A percentile compares a stretch with the other conserved stretches of the same genome.
Conservation (phyloP, 2,329 filamentous ascomycete species). For the Fusarium sp. region DNA sequence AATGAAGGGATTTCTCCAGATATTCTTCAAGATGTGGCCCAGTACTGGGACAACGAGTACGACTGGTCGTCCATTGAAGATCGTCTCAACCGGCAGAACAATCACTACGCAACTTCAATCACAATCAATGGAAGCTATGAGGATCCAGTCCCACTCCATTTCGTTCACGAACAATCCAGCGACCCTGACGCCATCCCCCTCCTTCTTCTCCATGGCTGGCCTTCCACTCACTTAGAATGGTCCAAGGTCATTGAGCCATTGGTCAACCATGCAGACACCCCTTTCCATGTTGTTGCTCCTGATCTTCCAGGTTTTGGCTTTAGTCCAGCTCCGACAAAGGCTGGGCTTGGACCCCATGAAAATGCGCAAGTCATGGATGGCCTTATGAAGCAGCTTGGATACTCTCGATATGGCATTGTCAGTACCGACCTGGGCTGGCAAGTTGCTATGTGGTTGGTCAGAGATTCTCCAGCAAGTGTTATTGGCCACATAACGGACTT, state of each 20-base stretch:
- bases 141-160: slow-evolving; percentile 1
- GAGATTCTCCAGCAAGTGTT: neutral
- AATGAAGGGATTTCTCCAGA: neutral
- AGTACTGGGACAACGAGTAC: slow-evolving; percentile 4
- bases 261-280: neutral
- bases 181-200: neutral
- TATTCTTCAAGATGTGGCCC: neutral
- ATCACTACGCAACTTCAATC: slow-evolving; percentile 1
- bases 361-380: slow-evolving; percentile 51
- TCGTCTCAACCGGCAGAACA: neutral
- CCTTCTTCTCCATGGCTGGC: slow-evolving; percentile 3
- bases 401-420: slow-evolving; percentile 49
- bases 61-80: neutral
- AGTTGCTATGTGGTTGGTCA: neutral
- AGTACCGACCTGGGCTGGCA: slow-evolving; percentile 48
- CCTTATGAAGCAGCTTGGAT: slow-evolving; percentile 58
- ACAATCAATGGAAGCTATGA: neutral
- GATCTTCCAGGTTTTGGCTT: slow-evolving; percentile 60
- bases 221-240: slow-evolving; percentile 2
- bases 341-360: slow-evolving; percentile 50
- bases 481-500: slow-evolving; percentile 16
- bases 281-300: slow-evolving; percentile 62
- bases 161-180: neutral
- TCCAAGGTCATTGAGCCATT: slow-evolving; percentile 5
- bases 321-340: slow-evolving; percentile 45